These are phyloP conservation scores for Peronospora farinosa DNA, from an alignment of 352 stramenopile species.

Conservation along the genomic window DNA sequence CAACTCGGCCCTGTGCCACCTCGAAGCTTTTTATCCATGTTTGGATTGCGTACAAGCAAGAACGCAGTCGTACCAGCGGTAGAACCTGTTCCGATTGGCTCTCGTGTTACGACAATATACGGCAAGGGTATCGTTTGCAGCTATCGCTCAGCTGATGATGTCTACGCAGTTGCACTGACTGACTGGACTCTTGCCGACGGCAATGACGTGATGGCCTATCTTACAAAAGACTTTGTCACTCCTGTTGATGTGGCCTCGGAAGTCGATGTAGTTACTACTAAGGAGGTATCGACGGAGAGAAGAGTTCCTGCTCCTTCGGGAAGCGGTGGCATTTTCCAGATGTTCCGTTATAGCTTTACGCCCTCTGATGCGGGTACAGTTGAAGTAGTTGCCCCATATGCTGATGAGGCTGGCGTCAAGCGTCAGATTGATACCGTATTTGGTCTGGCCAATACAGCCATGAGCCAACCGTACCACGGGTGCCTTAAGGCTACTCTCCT, in stretches of 20 bases:
- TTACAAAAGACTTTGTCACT: constrained; percentile 41
- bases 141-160: constrained; percentile 36
- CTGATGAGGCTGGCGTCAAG: constrained; percentile 32
- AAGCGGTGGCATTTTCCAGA: constrained; percentile 61
- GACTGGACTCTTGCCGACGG: constrained; percentile 40
- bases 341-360: constrained; percentile 45
- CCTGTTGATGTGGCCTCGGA: constrained; percentile 24
- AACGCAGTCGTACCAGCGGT: constrained; percentile 3
- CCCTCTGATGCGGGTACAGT: background rate
- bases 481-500: constrained; percentile 43
- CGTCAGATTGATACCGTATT: constrained; percentile 55
- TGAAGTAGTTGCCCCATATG: constrained; percentile 27
- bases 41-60: constrained; percentile 34
- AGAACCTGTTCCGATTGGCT: constrained; percentile 24
- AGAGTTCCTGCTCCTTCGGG: constrained; percentile 20
- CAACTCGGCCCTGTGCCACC: constrained; percentile 45
- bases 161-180: constrained; percentile 27
- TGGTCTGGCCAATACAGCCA: constrained; percentile 41
- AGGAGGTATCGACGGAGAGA: constrained; percentile 10
- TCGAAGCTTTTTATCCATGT: constrained; percentile 64
- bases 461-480: constrained; percentile 45
- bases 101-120: constrained; percentile 48
- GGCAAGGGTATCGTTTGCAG: constrained; percentile 50
- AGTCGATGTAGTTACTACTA: constrained; percentile 32
- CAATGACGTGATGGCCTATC: constrained; percentile 44